phyloP scores from a whole-genome alignment of 78 protist genomes.

The Chrysochromulina parva region DNA sequence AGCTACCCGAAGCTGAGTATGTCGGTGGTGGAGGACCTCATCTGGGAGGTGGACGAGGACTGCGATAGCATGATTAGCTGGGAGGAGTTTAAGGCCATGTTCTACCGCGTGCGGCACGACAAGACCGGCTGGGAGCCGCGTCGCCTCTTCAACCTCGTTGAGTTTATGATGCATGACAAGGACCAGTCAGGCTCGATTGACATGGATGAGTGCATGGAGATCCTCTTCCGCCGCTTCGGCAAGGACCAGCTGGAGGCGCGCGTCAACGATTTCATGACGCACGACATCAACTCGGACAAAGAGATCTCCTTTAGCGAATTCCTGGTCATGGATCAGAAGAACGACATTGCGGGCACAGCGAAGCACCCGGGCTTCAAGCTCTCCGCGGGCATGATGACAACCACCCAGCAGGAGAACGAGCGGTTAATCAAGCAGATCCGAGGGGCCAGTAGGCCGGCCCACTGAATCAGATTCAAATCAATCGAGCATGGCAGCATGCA shows the following conservation, averaged over 20 bases:
- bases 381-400: no score
- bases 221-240: background rate
- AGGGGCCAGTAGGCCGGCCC: no score
- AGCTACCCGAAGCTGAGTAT: background rate
- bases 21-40: background rate
- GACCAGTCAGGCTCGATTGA: background rate
- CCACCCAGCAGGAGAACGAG: no score
- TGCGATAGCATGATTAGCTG: background rate
- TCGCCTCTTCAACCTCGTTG: background rate
- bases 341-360: background rate
- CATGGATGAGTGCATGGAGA: background rate
- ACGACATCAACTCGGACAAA: background rate
- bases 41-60: conserved; percentile 13
- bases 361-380: no score
- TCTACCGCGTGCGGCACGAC: background rate
- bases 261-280: background rate
- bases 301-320: background rate
- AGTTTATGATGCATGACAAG: conserved; percentile 15
- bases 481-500: no score
- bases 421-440: no score
- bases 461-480: no score
- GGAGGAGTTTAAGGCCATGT: background rate
- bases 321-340: background rate
- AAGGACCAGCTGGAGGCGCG: background rate
- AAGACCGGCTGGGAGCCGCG: background rate